phyloP scores from a whole-genome alignment of 176 grass and related monocot species.

The Paspalum notatum region DNA sequence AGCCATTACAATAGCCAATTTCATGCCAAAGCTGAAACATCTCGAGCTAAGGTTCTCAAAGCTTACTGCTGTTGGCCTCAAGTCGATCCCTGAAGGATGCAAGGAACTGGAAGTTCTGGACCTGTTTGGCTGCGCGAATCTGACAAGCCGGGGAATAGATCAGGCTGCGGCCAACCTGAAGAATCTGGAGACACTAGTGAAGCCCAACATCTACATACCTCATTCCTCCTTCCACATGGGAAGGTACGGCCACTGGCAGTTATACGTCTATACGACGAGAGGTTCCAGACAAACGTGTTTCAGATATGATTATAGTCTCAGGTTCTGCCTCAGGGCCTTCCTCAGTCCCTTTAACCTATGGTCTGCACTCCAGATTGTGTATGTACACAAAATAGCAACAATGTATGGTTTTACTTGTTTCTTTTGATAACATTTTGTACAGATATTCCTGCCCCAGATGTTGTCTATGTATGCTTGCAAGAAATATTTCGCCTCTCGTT shows the following conservation, averaged over 20 bases:
- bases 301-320: constrained; percentile 56
- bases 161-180: constrained; percentile 63
- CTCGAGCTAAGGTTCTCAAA: constrained; percentile 88
- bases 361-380: not conserved
- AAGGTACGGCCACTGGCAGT: constrained; percentile 82
- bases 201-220: constrained; percentile 87
- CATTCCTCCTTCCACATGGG: constrained; percentile 74
- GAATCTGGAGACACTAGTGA: constrained; percentile 62
- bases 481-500: not conserved
- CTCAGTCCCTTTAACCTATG: not conserved
- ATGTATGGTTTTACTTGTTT: not conserved
- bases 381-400: constrained; percentile 4
- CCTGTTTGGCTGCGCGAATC: constrained; percentile 75
- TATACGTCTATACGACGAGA: constrained; percentile 92
- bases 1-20: constrained; percentile 69
- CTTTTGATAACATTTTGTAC: not conserved
- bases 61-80: constrained; percentile 55
- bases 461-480: not conserved
- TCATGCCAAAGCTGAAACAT: constrained; percentile 87
- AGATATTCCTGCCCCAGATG: constrained; percentile 6
- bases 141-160: constrained; percentile 76
- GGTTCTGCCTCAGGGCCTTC: not conserved
- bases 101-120: constrained; percentile 73
- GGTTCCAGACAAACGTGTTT: constrained; percentile 92
- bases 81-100: constrained; percentile 63